These are phyloP conservation scores for Saccharomyces hybrid DNA, from an alignment of 1,139 yeast species.

Conservation along the genomic window DNA sequence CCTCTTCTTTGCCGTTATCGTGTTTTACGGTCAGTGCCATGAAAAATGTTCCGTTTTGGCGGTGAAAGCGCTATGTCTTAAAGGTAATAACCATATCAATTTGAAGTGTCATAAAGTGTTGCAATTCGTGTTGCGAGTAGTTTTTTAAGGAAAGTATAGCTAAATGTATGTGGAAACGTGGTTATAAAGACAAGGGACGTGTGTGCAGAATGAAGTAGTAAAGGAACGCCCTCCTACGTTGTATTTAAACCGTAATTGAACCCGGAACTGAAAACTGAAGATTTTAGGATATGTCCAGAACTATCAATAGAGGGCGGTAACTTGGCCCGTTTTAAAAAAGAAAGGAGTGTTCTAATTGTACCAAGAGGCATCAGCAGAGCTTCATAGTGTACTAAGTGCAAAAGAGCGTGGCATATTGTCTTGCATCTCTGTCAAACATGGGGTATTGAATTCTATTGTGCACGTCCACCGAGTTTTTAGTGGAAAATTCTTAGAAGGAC, in stretches of 20 bases:
- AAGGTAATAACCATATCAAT: neutral
- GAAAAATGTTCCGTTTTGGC: neutral
- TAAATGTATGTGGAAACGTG: conserved; percentile 13
- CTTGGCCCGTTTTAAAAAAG: too few species aligned
- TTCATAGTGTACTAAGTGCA: neutral
- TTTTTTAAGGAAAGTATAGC: conserved; percentile 12
- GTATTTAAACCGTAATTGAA: too few species aligned
- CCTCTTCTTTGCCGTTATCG: neutral
- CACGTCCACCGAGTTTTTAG: neutral
- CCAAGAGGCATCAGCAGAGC: neutral
- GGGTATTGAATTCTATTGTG: neutral
- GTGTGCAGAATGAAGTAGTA: neutral
- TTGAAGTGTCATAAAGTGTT: neutral
- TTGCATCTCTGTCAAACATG: too few species aligned
- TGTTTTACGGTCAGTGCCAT: neutral
- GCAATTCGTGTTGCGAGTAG: neutral
- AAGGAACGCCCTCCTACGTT: neutral
- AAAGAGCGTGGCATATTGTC: neutral
- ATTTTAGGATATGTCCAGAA: neutral
- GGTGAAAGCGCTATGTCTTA: neutral
- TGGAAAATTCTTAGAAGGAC: too few species aligned
- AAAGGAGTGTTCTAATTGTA: neutral
- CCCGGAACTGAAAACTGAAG: neutral
- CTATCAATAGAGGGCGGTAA: neutral
- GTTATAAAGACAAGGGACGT: neutral